A percentile compares a stretch with the other conserved stretches of the same genome.
Evolutionary conservation across 176 grass and related monocot species (phyloP).

Genomic region (Alopecurus myosuroides): DNA sequence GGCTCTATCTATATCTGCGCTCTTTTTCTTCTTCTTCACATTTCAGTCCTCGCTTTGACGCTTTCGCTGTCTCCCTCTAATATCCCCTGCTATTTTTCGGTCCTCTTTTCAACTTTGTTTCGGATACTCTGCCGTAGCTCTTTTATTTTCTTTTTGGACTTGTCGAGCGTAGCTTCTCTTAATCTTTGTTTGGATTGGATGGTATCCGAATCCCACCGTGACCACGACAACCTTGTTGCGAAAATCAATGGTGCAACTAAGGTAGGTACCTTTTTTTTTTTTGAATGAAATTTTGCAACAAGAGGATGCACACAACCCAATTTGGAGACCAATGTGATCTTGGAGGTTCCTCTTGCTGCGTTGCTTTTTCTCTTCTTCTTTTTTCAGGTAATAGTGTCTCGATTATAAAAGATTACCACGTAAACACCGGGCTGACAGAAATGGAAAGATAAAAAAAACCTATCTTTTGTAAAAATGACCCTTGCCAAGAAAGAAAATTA

Average conservation of each 20-base stretch:
- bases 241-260: not conserved
- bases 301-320: not conserved
- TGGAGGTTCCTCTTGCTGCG: not conserved
- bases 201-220: not conserved
- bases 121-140: not conserved
- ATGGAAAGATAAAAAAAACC: no score
- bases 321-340: not conserved
- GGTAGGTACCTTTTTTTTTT: not conserved
- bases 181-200: not conserved
- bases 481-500: no score
- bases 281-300: not conserved
- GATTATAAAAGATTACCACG: no score
- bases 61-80: not conserved
- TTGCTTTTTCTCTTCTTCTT: no score
- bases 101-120: not conserved
- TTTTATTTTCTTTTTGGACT: not conserved
- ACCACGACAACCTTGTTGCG: not conserved
- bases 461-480: no score
- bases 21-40: not conserved
- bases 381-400: no score
- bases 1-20: not conserved
- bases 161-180: not conserved
- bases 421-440: no score
- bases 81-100: not conserved
- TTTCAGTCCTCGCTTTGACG: conserved; percentile 21